A percentile compares a stretch with the other conserved stretches of the same genome.
These are phyloP conservation scores for Saturnispora sanitii DNA, from an alignment of 805 yeast species.

Conservation along the genomic window DNA sequence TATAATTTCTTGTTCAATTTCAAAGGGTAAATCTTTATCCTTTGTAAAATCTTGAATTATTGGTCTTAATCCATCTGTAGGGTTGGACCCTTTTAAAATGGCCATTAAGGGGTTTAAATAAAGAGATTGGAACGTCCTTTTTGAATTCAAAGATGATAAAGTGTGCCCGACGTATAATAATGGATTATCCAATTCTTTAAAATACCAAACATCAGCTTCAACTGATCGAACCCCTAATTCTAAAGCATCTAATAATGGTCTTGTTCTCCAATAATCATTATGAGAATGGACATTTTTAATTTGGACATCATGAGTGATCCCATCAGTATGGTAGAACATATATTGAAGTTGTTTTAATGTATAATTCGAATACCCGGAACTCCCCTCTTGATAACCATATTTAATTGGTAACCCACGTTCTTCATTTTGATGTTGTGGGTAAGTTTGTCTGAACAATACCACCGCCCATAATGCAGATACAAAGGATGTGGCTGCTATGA, in stretches of 20 bases:
- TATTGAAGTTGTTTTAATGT: slow-evolving; percentile 1
- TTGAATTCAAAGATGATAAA: slow-evolving; percentile 33
- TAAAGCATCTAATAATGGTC: slow-evolving; percentile 40
- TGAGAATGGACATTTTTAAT: slow-evolving; percentile 38
- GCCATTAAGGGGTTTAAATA: slow-evolving; percentile 45
- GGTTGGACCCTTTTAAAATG: slow-evolving; percentile 42
- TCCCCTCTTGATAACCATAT: slow-evolving; percentile 1
- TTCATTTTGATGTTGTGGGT: neutral
- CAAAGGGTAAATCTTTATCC: neutral
- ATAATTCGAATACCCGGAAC: slow-evolving; percentile 1
- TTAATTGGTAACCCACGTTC: neutral
- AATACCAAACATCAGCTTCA: slow-evolving; percentile 48
- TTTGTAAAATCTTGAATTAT: slow-evolving; percentile 14
- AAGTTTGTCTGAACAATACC: neutral
- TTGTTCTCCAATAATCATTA: slow-evolving; percentile 46
- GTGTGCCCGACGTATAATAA: slow-evolving; percentile 55
- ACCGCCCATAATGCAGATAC: neutral
- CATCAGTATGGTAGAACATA: slow-evolving; percentile 9
- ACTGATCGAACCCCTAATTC: slow-evolving; percentile 38
- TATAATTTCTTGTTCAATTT: slow-evolving; percentile 6
- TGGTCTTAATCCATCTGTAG: slow-evolving; percentile 11
- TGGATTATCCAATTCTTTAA: slow-evolving; percentile 24
- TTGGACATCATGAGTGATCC: slow-evolving; percentile 19
- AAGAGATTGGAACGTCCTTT: slow-evolving; percentile 36
- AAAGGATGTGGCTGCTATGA: neutral